Percentiles rank a stretch among this genome's conserved stretches.
phyloP scores from a whole-genome alignment of 805 yeast genomes.

The Torulaspora delbrueckii region DNA sequence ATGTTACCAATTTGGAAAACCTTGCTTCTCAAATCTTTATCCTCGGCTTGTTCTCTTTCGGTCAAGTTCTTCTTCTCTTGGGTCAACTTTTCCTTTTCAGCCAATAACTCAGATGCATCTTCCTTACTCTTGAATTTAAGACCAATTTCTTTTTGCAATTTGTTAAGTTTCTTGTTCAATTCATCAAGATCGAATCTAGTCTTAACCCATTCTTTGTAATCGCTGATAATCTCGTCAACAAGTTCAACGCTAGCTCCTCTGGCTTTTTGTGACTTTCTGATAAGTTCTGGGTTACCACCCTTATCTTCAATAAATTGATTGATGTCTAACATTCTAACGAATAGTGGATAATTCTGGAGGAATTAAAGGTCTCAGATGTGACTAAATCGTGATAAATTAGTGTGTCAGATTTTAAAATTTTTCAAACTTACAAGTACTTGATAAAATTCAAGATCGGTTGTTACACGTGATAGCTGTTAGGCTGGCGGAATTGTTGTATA shows the following conservation, averaged over 20 bases:
- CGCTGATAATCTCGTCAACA: constrained; percentile 90
- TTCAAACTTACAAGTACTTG: not conserved
- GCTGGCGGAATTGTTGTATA: not conserved
- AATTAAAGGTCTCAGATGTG: not conserved
- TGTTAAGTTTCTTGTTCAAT: constrained; percentile 80
- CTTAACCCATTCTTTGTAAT: constrained; percentile 89
- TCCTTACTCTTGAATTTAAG: constrained; percentile 89
- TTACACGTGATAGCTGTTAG: not conserved
- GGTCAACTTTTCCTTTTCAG: constrained; percentile 70
- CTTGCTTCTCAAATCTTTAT: constrained; percentile 65
- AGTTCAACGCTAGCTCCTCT: constrained; percentile 93
- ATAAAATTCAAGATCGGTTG: not conserved
- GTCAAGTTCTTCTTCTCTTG: constrained; percentile 63
- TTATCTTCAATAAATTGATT: constrained; percentile 88
- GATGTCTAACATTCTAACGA: constrained; percentile 76
- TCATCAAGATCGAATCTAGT: constrained; percentile 87
- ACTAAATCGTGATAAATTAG: not conserved
- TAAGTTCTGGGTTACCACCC: constrained; percentile 91
- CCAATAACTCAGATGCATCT: constrained; percentile 80
- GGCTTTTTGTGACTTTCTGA: constrained; percentile 83
- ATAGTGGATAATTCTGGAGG: not conserved
- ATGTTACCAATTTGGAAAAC: constrained; percentile 90
- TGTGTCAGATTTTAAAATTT: constrained; percentile 6
- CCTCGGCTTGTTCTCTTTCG: constrained; percentile 73
- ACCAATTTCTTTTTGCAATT: constrained; percentile 90